Evolutionary conservation across 1,284 basidiomycete genomes (phyloP), one percentile per base, ranked within the genome.

Genomic region (Microbotryum lychnidis-dioicae): DNA sequence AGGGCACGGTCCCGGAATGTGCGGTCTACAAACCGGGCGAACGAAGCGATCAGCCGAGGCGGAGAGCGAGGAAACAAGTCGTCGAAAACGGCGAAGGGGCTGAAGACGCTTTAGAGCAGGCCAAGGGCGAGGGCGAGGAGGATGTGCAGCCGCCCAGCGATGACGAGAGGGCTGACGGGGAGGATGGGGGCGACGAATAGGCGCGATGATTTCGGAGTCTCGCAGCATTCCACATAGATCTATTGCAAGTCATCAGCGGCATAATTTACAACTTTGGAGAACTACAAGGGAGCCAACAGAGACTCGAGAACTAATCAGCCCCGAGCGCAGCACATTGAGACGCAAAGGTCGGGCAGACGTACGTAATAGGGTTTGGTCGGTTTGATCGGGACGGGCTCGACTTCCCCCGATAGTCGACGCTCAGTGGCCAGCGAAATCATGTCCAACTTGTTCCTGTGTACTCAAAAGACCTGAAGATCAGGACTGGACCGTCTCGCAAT

Each of bases 1-100:
- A 71, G 37, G 77, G 77, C 20, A 66, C 73, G 16, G 77, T 79
- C 25, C 76, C 77, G 4, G 21, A 62, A 2, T 60, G 62, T 6
- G 70, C 74, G 4, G 69, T 75, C 14, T 61, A 27, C 59, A 62
- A 57, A 18, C 14, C 37, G 37, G 37, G 37, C 5, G 33, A 68
- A 68, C 55, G 64, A 31, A 18, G 66, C 31, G 62, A 68, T 54
- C 61, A 66, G 54, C 59, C 58, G 0, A 65, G 66, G 21, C 45
- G 46, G 57, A 54, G 29, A 0, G 48, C 62, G 6, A 23, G 44
- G 8, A 23, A 25, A 3, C 51, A 31, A 4, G 51, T 46, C 8
- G 44, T 25, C 1, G 27, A 23, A 29, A 29, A 48, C 6, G 52
- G 16, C 18, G 53, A 29, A 3, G 58, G 37, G 12, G 12, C 12